phyloP scores from a whole-genome alignment of 257 asterid species.

The Plantago major region DNA sequence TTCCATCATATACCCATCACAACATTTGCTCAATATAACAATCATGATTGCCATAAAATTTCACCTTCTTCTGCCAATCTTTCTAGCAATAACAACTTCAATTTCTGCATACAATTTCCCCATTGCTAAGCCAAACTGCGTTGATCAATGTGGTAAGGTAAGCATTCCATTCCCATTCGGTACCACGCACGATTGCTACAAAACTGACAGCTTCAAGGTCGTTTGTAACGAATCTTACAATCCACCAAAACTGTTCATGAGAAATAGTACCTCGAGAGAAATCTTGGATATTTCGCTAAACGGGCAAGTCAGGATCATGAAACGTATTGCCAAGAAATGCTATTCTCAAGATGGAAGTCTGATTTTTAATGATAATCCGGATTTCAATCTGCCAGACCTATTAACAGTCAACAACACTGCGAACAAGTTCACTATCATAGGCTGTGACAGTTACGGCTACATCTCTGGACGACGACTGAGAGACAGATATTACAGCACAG shows the following conservation, averaged over 20 bases:
- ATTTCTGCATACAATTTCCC: neutral
- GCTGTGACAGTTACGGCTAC: conserved; percentile 32
- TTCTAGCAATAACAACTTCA: neutral
- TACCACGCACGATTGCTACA: conserved; percentile 1
- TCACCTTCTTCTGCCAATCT: neutral
- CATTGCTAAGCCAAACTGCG: neutral
- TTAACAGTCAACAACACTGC: conserved; percentile 17
- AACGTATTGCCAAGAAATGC: conserved; percentile 22
- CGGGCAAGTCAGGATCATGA: conserved; percentile 17
- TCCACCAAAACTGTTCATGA: conserved; percentile 28
- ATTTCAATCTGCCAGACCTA: neutral
- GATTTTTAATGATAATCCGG: neutral
- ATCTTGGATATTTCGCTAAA: conserved; percentile 21
- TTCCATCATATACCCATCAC: no score
- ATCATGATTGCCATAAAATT: neutral
- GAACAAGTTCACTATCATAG: conserved; percentile 25
- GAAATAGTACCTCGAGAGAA: neutral
- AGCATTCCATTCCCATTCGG: conserved; percentile 11
- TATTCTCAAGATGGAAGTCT: conserved; percentile 11
- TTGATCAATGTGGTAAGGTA: neutral
- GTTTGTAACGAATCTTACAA: conserved; percentile 23
- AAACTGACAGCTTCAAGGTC: conserved; percentile 20
- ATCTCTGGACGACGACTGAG: neutral
- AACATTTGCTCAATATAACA: neutral
- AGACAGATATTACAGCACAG: conserved; percentile 6